A percentile compares a stretch with the other conserved stretches of the same genome.
phyloP scores from a whole-genome alignment of 192 early-diverging fungal genomes.

The Phlyctochytrium planicorne region DNA sequence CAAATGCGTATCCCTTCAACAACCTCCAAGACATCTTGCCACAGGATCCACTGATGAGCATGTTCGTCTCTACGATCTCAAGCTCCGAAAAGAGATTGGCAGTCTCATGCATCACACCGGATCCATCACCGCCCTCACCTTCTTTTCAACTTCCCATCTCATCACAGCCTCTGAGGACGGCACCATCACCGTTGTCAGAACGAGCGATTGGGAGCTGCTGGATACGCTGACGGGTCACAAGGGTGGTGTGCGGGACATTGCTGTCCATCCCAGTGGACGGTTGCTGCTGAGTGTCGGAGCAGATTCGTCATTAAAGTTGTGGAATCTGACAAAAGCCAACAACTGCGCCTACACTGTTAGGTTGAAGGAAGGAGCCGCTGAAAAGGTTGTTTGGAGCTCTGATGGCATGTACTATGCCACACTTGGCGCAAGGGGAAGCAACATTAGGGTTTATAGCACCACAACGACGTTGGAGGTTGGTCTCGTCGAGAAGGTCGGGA shows the following conservation, averaged over 20 bases:
- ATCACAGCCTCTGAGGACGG: slow-evolving; percentile 90
- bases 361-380: slow-evolving; percentile 25
- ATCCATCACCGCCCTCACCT: slow-evolving; percentile 82
- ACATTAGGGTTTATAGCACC: slow-evolving; percentile 29
- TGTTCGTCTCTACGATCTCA: slow-evolving; percentile 88
- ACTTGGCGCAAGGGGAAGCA: slow-evolving; percentile 32
- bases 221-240: slow-evolving; percentile 74
- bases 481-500: slow-evolving; percentile 10
- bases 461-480: not conserved
- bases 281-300: slow-evolving; percentile 78
- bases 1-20: slow-evolving; percentile 67
- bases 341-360: slow-evolving; percentile 41
- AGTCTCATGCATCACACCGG: slow-evolving; percentile 89
- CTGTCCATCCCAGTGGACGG: slow-evolving; percentile 94
- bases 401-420: slow-evolving; percentile 37
- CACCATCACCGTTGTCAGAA: slow-evolving; percentile 81
- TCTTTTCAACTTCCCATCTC: slow-evolving; percentile 81
- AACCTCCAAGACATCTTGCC: slow-evolving; percentile 64
- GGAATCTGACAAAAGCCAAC: slow-evolving; percentile 46
- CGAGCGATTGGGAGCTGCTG: slow-evolving; percentile 96
- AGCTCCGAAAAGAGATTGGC: slow-evolving; percentile 84
- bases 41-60: slow-evolving; percentile 96
- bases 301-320: slow-evolving; percentile 46
- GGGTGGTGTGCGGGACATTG: slow-evolving; percentile 73
- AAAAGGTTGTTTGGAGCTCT: slow-evolving; percentile 39